Evolutionary conservation across 108 stramenopile genomes (phyloP), one percentile per base, ranked within the genome.

Genomic region (Fragilariopsis cylindrus): DNA sequence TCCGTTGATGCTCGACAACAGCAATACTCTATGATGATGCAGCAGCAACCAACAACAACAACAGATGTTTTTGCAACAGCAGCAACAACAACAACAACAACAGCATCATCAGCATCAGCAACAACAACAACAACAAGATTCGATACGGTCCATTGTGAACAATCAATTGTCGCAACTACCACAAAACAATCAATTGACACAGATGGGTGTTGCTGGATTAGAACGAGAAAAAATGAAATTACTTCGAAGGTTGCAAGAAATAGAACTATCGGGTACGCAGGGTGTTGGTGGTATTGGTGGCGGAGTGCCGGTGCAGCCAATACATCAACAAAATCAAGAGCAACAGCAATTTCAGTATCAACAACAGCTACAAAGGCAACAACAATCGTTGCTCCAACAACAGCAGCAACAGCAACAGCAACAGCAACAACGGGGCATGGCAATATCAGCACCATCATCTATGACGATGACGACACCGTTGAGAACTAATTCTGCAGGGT

Each of bases 161-260:
- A 41, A 30, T 41, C 56, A 71, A 21, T 11, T 53, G 18, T 58
- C 52, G 6, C 70, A 45, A 39, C 70, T 71, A 13, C n/a, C 46
- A 7, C 70, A 62, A 21, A 5, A 7, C 42, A 63, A 63, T 45
- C 48, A 68, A 40, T 50, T 16, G 48, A 40, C 48, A 6, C 19
- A 48, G 19, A 68, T 68, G 48, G 49, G 39, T 11, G 5, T 19
- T 7, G 41, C 5, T 16, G 42, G n/a, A 49, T 13, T 74, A 42
- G 66, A 74, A 55, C 72, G 63, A 13, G 72, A 69, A 63, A 73
- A 74, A 54, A 49, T 69, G 73, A 79, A 69, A 58, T 42, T 74
- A 4, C 72, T 74, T 7, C 44, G 42, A 47, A 47, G 66, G 8
- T 53, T 79, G 41, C 72, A 73, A 30, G 66, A 69, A 63, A 69